Base-by-base conservation (phyloP, 371 early-diverging fungal species). In the Mucor saturninus region DNA sequence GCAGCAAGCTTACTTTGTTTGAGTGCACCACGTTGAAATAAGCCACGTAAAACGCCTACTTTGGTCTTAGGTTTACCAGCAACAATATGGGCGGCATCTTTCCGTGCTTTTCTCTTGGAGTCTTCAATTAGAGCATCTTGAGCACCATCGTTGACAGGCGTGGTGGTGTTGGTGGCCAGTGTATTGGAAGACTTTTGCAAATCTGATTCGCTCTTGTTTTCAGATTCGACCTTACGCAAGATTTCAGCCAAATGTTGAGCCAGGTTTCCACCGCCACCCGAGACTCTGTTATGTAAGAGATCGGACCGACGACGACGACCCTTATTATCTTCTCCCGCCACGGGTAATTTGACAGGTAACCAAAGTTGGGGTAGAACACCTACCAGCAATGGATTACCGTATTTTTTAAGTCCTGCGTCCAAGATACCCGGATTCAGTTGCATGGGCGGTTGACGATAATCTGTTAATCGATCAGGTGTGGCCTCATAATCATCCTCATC, bases 381-480 rank as follows among this genome's bases (percentile, higher is more conserved):
- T 0, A 87, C 75, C 9, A 91, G 56, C 0, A 83, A 84, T 4
- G 93, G 93, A 55, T 91, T 83, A 39, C 76, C 83, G 40, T 89
- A 93, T 7, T 75, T 79, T 54, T 82, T 80, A 54, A 90, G 80
- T 1, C 90, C 88, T 32, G 88, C 83, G 64, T 93, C 90, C 53
- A 93, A 73, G 0, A 93, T 72, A 15, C 93, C 93, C n/a, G 75
- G 68, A 59, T 83, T 86, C 4, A 88, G 65, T 5, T 80, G 81
- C 89, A 92, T 91, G 2, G 90, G 90, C 9, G 90, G 85, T 62
- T 91, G 87, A n/a, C 71, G 70, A 51, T 88, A 88, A 64, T 89
- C 89, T 0, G 89, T 87, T 28, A 71, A 43, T 56, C 61, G 64
- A 56, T 80, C 85, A 3, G 86, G 83, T 6, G 56, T 72, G 2